A percentile compares a stretch with the other conserved stretches of the same genome.
phyloP scores from a whole-genome alignment of 192 early-diverging fungal genomes.

The Kappamyces sp. region DNA sequence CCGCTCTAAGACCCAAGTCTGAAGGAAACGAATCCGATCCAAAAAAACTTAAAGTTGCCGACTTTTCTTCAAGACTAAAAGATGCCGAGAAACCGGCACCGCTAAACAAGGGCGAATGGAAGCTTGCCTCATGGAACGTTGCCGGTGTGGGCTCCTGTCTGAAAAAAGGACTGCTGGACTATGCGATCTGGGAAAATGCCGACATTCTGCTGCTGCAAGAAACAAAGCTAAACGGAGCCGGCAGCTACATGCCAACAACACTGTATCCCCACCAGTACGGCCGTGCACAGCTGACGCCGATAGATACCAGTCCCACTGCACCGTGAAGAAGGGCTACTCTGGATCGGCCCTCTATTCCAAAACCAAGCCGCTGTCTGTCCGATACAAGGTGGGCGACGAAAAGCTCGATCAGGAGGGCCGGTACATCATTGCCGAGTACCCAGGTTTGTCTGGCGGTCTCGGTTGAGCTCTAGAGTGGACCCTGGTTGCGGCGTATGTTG shows the following conservation, averaged over 20 bases:
- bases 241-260: slow-evolving; percentile 51
- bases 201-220: slow-evolving; percentile 82
- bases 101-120: slow-evolving; percentile 12
- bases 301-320: slow-evolving; percentile 50
- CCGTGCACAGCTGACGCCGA: not conserved
- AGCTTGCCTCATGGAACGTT: slow-evolving; percentile 74
- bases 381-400: slow-evolving; percentile 51
- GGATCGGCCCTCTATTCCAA: slow-evolving; percentile 77
- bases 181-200: slow-evolving; percentile 39
- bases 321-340: slow-evolving; percentile 71
- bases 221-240: slow-evolving; percentile 66
- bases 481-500: slow-evolving; percentile 52
- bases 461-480: slow-evolving; percentile 2
- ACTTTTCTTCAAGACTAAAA: too few species aligned
- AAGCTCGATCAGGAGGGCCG: slow-evolving; percentile 61
- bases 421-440: slow-evolving; percentile 64
- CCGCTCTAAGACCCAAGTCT: too few species aligned
- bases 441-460: slow-evolving; percentile 8
- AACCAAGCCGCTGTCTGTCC: slow-evolving; percentile 57
- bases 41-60: too few species aligned
- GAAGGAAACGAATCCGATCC: too few species aligned
- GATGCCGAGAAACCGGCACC: too few species aligned
- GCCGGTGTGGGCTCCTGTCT: slow-evolving; percentile 62
- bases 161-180: slow-evolving; percentile 54
- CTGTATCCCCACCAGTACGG: slow-evolving; percentile 60